Percentiles rank a stretch among this genome's conserved stretches.
phyloP scores from a whole-genome alignment of 495 filamentous ascomycete species.

The Wilcoxina mikolae region DNA sequence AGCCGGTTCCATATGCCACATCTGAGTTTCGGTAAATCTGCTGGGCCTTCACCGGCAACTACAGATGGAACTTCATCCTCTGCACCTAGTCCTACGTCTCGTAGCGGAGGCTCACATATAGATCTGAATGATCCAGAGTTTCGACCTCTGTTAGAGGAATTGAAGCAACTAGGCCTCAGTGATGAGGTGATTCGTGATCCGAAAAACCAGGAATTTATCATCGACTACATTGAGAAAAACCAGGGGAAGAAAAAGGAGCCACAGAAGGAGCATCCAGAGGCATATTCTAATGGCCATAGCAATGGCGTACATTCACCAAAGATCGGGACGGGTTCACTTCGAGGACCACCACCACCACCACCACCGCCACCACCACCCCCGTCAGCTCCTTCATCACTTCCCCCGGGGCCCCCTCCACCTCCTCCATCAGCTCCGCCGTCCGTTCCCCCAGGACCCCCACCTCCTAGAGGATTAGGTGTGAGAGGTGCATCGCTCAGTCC shows the following conservation, averaged over 20 bases:
- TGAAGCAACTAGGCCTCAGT: slow-evolving; percentile 74
- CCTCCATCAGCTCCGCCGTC: slow-evolving; percentile 34
- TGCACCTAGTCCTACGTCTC: slow-evolving; percentile 23
- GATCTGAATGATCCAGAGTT: slow-evolving; percentile 73
- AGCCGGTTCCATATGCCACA: slow-evolving; percentile 16
- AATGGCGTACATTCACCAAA: slow-evolving; percentile 19
- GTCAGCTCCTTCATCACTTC: slow-evolving; percentile 24
- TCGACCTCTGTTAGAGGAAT: slow-evolving; percentile 63
- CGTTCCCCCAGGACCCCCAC: slow-evolving; percentile 32
- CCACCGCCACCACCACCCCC: slow-evolving; percentile 29
- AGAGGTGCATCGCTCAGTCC: slow-evolving; percentile 42
- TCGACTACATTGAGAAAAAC: slow-evolving; percentile 69
- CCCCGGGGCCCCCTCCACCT: slow-evolving; percentile 32
- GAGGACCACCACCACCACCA: slow-evolving; percentile 42
- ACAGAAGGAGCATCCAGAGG: slow-evolving; percentile 78
- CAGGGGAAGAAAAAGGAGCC: slow-evolving; percentile 34
- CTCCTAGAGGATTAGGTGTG: slow-evolving; percentile 27
- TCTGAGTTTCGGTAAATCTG: slow-evolving; percentile 13
- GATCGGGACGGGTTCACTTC: slow-evolving; percentile 23
- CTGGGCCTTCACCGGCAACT: slow-evolving; percentile 21
- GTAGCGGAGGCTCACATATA: slow-evolving; percentile 44
- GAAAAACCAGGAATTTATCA: slow-evolving; percentile 85
- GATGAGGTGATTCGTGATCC: slow-evolving; percentile 64
- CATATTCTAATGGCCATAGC: slow-evolving; percentile 63
- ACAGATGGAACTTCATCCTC: slow-evolving; percentile 18